These are phyloP conservation scores for Mortierella antarctica DNA, from an alignment of 192 early-diverging fungal species.

Conservation along the genomic window DNA sequence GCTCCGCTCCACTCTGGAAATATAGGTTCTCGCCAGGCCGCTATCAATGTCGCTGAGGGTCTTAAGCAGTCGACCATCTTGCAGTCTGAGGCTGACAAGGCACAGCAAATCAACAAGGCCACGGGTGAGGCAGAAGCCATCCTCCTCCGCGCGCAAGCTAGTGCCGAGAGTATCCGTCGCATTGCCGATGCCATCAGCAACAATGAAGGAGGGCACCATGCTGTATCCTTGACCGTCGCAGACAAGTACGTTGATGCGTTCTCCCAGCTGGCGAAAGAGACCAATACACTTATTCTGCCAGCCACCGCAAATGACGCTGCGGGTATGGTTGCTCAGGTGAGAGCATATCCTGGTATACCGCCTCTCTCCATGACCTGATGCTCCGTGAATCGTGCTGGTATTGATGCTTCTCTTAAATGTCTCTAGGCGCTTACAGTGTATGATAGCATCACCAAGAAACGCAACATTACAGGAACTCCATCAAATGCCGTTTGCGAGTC, in stretches of 20 bases:
- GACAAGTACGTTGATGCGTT: slow-evolving; percentile 98
- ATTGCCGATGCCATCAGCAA: slow-evolving; percentile 79
- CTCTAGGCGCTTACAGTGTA: slow-evolving; percentile 57
- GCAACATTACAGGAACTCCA: background rate
- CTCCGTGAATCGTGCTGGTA: background rate
- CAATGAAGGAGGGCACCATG: slow-evolving; percentile 74
- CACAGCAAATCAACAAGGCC: slow-evolving; percentile 89
- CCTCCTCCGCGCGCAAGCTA: slow-evolving; percentile 80
- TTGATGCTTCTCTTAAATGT: background rate
- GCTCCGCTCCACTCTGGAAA: background rate
- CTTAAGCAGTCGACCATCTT: slow-evolving; percentile 88
- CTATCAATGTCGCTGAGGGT: slow-evolving; percentile 97
- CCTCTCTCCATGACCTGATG: background rate
- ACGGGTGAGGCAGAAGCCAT: slow-evolving; percentile 91
- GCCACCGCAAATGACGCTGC: slow-evolving; percentile 81
- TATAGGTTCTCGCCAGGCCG: slow-evolving; percentile 79
- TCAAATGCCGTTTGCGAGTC: background rate
- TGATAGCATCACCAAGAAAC: slow-evolving; percentile 57
- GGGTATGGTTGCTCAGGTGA: slow-evolving; percentile 89
- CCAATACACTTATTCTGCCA: slow-evolving; percentile 91
- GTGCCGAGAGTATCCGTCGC: slow-evolving; percentile 78
- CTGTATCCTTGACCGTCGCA: slow-evolving; percentile 91
- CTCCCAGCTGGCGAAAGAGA: slow-evolving; percentile 88
- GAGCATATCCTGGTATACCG: background rate
- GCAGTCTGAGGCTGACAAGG: slow-evolving; percentile 92